A percentile compares a stretch with the other conserved stretches of the same genome.
phyloP scores from a whole-genome alignment of 164 flowering plant species.

The Magnolia sinica region DNA sequence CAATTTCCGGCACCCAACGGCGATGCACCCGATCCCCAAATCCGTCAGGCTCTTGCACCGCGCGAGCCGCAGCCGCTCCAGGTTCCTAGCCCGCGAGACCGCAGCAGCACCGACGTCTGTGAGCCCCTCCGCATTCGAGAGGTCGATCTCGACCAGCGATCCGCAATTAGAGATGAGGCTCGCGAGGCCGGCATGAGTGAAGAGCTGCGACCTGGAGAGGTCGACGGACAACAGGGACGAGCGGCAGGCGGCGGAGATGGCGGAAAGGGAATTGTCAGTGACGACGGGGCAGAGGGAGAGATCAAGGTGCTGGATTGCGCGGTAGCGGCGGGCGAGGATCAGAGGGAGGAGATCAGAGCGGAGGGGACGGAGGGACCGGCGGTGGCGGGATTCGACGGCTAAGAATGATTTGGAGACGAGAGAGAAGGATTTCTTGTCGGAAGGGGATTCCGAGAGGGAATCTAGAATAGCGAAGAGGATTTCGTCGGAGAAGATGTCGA shows the following conservation, averaged over 20 bases:
- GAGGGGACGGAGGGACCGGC: slow-evolving; percentile 40
- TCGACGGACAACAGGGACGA: slow-evolving; percentile 42
- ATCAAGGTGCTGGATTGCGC: slow-evolving; percentile 41
- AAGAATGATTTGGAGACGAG: slow-evolving; percentile 46
- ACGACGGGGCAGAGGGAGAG: slow-evolving; percentile 68
- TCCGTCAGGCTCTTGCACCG: slow-evolving; percentile 79
- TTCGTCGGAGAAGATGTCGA: slow-evolving; percentile 66
- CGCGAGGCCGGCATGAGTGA: slow-evolving; percentile 50
- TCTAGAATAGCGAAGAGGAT: slow-evolving; percentile 46
- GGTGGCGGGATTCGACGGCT: slow-evolving; percentile 43
- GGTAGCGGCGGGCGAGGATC: slow-evolving; percentile 47
- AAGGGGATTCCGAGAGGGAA: slow-evolving; percentile 31
- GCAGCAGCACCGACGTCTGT: slow-evolving; percentile 62
- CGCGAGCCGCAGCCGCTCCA: slow-evolving; percentile 70
- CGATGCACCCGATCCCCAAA: slow-evolving; percentile 85
- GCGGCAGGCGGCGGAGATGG: slow-evolving; percentile 29
- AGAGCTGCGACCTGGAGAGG: slow-evolving; percentile 59
- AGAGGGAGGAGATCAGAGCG: slow-evolving; percentile 37
- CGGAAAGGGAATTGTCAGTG: slow-evolving; percentile 43
- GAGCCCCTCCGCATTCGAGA: slow-evolving; percentile 64
- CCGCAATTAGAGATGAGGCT: slow-evolving; percentile 40
- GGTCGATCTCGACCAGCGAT: slow-evolving; percentile 60
- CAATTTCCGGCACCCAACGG: slow-evolving; percentile 79
- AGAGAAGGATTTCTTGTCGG: slow-evolving; percentile 48
- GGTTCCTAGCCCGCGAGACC: slow-evolving; percentile 57